These are phyloP conservation scores for Cryptococcus hybrid DNA, from an alignment of 1,284 basidiomycete species.

Conservation along the genomic window DNA sequence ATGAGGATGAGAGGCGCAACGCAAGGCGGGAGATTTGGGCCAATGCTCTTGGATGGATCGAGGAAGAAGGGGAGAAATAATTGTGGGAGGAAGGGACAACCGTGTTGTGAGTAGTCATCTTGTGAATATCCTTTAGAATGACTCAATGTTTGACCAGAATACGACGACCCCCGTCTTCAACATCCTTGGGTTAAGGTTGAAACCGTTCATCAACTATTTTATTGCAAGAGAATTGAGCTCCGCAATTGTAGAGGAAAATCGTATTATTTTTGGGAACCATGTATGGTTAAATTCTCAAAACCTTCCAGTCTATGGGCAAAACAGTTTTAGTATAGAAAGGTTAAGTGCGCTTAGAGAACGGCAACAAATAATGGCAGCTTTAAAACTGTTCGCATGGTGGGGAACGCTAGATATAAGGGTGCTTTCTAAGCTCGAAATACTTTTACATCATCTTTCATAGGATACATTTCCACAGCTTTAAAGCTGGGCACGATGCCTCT, in stretches of 20 bases:
- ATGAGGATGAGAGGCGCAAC: slow-evolving; percentile 41
- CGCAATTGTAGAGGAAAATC: background rate
- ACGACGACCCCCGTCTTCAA: slow-evolving; percentile 88
- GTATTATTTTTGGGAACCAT: background rate
- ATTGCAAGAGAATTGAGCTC: background rate
- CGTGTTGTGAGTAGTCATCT: slow-evolving; percentile 61
- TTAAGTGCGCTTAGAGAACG: too few relatives aligned
- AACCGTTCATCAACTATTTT: slow-evolving; percentile 71
- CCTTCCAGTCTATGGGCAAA: too few relatives aligned
- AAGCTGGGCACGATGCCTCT: slow-evolving; percentile 18
- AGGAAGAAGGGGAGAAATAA: slow-evolving; percentile 62
- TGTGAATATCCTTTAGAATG: background rate
- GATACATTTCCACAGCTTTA: background rate
- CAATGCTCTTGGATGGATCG: slow-evolving; percentile 67
- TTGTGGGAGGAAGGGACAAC: slow-evolving; percentile 66
- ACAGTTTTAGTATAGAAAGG: too few relatives aligned
- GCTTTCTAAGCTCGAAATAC: too few relatives aligned
- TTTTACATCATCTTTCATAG: too few relatives aligned
- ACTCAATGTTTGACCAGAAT: slow-evolving; percentile 57
- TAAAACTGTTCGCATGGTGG: too few relatives aligned
- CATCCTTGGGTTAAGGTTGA: slow-evolving; percentile 69
- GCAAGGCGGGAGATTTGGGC: slow-evolving; percentile 60
- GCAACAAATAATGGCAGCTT: too few relatives aligned
- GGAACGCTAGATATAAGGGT: background rate
- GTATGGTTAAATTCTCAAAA: too few relatives aligned